Base-by-base conservation (phyloP, 164 flowering plant genomes). In the Macadamia integrifolia region DNA sequence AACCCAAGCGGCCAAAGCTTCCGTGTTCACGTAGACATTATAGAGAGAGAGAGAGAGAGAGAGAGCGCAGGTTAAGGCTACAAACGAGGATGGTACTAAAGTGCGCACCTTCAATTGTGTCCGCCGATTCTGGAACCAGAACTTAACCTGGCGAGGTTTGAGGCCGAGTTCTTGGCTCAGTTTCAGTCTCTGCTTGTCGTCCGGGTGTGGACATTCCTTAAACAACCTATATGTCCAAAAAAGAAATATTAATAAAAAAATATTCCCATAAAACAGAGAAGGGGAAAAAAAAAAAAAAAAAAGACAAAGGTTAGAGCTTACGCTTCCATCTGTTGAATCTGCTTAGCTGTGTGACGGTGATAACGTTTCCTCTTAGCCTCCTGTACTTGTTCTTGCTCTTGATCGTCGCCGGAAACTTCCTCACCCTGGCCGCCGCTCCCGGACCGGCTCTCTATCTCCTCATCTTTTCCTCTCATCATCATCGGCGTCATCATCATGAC, bases 311-410 rank as follows among this genome's bases (percentile, higher is more conserved):
- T 35, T 35, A 56, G 56, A 71, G 60, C 77, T 13, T 88, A 94
- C 98, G 90, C 70, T 82, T 94, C 98, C 98, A 94, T 92, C 71
- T 87, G 92, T 79, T 92, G 97, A 82, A 92, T 94, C 90, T 94
- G 97, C 46, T 84, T 85, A 15, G 87, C 81, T 32, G 93, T 92
- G 82, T 94, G 98, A 8, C 98, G 74, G 68, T 94, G 97, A 69
- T 92, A 94, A 9, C 95, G 92, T 74, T 94, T 94, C 82, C 83
- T 90, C 84, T 88, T 92, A 2, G 71, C 62, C 46, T 77, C 76
- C 53, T 75, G 81, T 40, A 77, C 72, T 57, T 75, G 81, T 40
- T 78, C 72, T 57, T 71, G 72, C 15, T 89, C 93, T 40, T 66
- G 84, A 48, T 89, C 96, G 31, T 87, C 90, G 1, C 81, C 91